These are phyloP conservation scores for Ogataea trehaloabstinens DNA, from an alignment of 805 yeast genomes.

Conservation along the genomic window DNA sequence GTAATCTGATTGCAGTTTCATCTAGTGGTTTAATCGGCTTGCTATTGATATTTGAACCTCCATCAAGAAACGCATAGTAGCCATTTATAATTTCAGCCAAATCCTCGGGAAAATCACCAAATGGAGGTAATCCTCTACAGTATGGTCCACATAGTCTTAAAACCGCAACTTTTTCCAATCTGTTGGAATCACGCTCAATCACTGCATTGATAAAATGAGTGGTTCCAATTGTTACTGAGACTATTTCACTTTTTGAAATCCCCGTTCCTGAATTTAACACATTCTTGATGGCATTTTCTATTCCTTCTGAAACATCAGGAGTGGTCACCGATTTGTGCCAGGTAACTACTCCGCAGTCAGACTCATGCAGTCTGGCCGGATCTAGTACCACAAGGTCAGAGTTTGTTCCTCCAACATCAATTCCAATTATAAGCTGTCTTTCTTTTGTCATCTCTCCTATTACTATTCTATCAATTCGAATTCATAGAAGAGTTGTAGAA, in stretches of 20 bases:
- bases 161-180: neutral
- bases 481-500: neutral
- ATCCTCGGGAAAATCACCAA: neutral
- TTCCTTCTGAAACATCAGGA: constrained; percentile 43
- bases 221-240: neutral
- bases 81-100: neutral
- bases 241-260: neutral
- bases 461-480: neutral
- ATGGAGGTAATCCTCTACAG: neutral
- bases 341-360: constrained; percentile 35
- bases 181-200: neutral
- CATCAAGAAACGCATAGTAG: neutral
- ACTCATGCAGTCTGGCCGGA: constrained; percentile 26
- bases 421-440: constrained; percentile 34
- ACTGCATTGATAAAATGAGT: neutral
- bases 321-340: constrained; percentile 46
- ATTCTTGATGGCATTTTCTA: constrained; percentile 34
- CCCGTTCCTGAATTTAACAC: constrained; percentile 25
- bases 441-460: neutral
- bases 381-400: constrained; percentile 47
- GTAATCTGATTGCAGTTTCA: constrained; percentile 18
- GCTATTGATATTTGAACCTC: neutral
- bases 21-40: constrained; percentile 10
- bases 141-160: neutral
- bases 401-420: constrained; percentile 55